These are phyloP conservation scores for Phytopythium vexans DNA, from an alignment of 352 stramenopile genomes.

Conservation along the genomic window DNA sequence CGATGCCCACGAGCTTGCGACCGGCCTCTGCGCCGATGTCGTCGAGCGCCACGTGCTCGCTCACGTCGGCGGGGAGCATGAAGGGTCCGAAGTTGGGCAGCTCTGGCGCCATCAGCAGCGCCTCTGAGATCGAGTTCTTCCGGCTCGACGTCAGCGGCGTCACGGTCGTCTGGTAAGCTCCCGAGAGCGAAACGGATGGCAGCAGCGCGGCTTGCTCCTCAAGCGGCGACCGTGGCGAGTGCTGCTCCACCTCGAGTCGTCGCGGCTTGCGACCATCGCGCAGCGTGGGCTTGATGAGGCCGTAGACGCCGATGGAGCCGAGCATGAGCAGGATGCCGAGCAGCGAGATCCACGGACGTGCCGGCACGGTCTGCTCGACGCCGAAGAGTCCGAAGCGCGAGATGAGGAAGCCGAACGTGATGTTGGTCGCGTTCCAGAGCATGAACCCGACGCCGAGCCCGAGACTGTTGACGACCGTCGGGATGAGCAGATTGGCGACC, in stretches of 20 bases:
- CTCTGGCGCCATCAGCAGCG: constrained; percentile 57
- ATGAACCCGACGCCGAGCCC: constrained; percentile 80
- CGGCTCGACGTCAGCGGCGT: constrained; percentile 7
- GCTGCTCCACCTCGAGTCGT: constrained; percentile 15
- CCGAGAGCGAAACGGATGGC: constrained; percentile 16
- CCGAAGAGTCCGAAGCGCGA: constrained; percentile 73
- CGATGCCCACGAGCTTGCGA: constrained; percentile 56
- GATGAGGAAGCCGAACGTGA: constrained; percentile 77
- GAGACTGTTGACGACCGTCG: constrained; percentile 82
- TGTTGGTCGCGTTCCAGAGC: constrained; percentile 86
- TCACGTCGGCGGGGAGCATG: constrained; percentile 64
- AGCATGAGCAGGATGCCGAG: constrained; percentile 80
- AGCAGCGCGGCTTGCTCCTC: constrained; percentile 40
- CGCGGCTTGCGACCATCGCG: constrained; percentile 14
- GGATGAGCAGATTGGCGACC: constrained; percentile 80
- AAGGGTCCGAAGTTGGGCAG: constrained; percentile 82
- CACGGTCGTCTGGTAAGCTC: constrained; percentile 5
- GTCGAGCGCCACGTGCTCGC: constrained; percentile 51
- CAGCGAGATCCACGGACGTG: constrained; percentile 43
- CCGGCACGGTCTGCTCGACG: constrained; percentile 57
- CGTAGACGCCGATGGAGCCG: constrained; percentile 73
- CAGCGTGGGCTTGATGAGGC: constrained; percentile 71
- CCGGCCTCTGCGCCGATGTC: constrained; percentile 50
- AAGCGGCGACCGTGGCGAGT: constrained; percentile 5
- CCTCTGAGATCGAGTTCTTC: constrained; percentile 48